Evolutionary conservation across 179 eudicot genomes (phyloP), one percentile per base, ranked within the genome.

Genomic region (Corrigiola litoralis): DNA sequence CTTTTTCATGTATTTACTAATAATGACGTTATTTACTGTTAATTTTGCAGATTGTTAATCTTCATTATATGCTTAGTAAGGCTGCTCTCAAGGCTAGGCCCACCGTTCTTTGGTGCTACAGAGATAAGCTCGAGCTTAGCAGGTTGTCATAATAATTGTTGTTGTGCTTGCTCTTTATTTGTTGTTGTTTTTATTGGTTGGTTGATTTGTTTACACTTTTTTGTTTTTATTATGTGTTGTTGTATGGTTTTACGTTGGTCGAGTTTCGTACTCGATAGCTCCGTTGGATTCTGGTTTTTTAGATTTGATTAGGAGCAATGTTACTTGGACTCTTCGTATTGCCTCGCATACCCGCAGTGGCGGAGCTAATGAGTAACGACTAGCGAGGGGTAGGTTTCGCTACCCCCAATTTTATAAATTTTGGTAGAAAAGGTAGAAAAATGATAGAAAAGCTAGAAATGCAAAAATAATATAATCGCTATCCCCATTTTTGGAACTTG

Each of bases 31-130:
- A 20, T 18, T 24, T 9, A 29, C 25, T 17, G 3, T 29, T 18
- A 5, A 27, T 3, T 6, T 9, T 61, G 42, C 85, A 87, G 96
- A 80, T 89, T 82, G 95, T 84, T 72, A 89, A 89, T 79, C 85
- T 92, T 61, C 83, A 92, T 61, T 73, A 75, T 68, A 79, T 85
- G 85, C 80, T 85, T 28, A 75, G 81, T 48, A 81, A 85, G 36
- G 81, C 90, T 5, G 71, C 80, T 62, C 76, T 77, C 13, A 87
- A 89, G 79, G 75, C 88, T 25, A 74, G 83, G 61, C 98, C 96
- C 45, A 67, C 56, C 63, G 96, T 83, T 69, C 80, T 92, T 16
- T 92, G 96, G 98, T 92, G 98, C 62, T 92, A 89, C 72, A 87
- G 46, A 76, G 85, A 89, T 47, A 85, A 87, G 69, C 92, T 89